Percentiles rank a stretch among this genome's conserved stretches.
These are phyloP conservation scores for Vanilla planifolia DNA, from an alignment of 106 monocot species.

Conservation along the genomic window DNA sequence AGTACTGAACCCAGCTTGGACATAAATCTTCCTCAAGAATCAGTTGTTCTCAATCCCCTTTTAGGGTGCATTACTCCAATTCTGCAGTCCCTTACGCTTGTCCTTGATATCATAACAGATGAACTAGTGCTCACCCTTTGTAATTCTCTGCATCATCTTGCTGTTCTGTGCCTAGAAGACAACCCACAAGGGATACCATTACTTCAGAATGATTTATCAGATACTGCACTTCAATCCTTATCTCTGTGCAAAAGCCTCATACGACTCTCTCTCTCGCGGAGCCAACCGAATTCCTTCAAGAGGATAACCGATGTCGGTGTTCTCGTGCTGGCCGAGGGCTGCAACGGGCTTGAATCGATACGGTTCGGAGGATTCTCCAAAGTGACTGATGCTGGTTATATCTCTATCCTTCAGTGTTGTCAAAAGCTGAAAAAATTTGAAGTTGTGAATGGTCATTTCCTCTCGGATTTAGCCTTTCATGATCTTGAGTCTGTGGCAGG, in stretches of 20 bases:
- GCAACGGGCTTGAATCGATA: conserved; percentile 46
- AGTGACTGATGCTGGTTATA: conserved; percentile 88
- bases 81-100: conserved; percentile 64
- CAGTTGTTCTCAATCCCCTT: background rate
- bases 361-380: conserved; percentile 76
- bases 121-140: conserved; percentile 35
- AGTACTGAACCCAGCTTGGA: background rate
- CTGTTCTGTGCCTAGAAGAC: conserved; percentile 72
- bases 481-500: conserved; percentile 24
- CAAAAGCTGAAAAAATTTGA: conserved; percentile 55
- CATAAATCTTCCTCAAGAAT: background rate
- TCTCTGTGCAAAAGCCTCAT: conserved; percentile 32
- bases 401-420: conserved; percentile 64
- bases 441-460: conserved; percentile 38
- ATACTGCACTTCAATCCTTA: conserved; percentile 56
- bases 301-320: conserved; percentile 74
- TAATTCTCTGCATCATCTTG: conserved; percentile 33
- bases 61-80: background rate
- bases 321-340: conserved; percentile 55
- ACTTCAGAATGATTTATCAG: conserved; percentile 44
- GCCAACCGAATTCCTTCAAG: conserved; percentile 33
- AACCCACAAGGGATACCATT: conserved; percentile 27
- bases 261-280: conserved; percentile 53
- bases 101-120: conserved; percentile 59
- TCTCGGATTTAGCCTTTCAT: conserved; percentile 81